Evolutionary conservation across 1,284 basidiomycete genomes (phyloP), one percentile per base, ranked within the genome.

Genomic region (Dichomitus squalens): DNA sequence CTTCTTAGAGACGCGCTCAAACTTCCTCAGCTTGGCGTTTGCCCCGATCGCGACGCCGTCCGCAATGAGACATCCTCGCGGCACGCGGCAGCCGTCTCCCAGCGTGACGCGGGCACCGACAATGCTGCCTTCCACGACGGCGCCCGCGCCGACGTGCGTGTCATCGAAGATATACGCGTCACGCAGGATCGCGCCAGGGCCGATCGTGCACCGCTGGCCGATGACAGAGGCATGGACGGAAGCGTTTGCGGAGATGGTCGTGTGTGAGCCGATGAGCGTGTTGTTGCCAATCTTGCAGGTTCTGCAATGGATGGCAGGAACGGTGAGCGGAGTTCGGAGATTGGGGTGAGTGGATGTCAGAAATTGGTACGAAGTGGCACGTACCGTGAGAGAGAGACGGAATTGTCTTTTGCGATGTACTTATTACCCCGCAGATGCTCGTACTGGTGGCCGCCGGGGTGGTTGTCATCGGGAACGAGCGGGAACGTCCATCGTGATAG

Each of bases 401-500:
- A 82, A 59, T 84, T 82, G 61, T 87, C 88, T 64, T 86, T 85
- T 12, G 94, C 85, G 57, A 95, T 83, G 72, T 98, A 98, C 64
- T 88, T 86, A 73, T 95, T 93, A 5, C 93, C 93, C 33, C 89
- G 83, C 41, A 88, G 81, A 65, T 95, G 86, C 68, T 95, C 92
- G 70, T 95, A 96, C 43, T 84, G 74, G 53, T 87, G 85, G 8
- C 86, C 87, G 9, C 90, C 86, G 0, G 95, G 94, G 63, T 96
- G 86, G 69, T 94, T 94, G 69, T 95, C 88, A 67, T 97, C 96
- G 9, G 96, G 96, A 1, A 95, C 93, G 18, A 98, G 80, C 1
- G 96, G 97, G 76, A 95, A 96, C 2, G 93, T 92, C 93, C 95
- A 96, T 61, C 96, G 81, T 27, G 92, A 84, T 35, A 99, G 75